Percentiles rank a stretch among this genome's conserved stretches.
phyloP scores from a whole-genome alignment of 2,329 filamentous ascomycete species.

The Fusarium sterilihyphosum region DNA sequence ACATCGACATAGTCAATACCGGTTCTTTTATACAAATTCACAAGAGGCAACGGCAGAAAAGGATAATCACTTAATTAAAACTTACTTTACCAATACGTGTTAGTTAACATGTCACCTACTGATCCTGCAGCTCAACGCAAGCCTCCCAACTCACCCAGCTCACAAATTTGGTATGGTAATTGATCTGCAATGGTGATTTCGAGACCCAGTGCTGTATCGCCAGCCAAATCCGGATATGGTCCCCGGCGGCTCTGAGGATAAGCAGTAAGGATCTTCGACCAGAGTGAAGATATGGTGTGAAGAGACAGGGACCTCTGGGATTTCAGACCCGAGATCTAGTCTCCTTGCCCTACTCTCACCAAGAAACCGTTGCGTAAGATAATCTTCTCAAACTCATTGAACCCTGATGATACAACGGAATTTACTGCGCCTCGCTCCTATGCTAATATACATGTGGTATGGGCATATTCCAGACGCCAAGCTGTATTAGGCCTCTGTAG shows the following conservation, averaged over 20 bases:
- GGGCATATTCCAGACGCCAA: background rate
- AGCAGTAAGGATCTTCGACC: too few relatives aligned
- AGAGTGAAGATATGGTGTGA: too few relatives aligned
- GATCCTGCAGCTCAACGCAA: background rate
- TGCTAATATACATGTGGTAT: fast-evolving
- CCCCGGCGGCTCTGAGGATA: too few relatives aligned
- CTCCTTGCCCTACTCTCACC: too few relatives aligned
- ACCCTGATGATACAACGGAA: fast-evolving
- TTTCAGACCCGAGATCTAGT: too few relatives aligned
- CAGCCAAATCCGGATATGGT: too few relatives aligned
- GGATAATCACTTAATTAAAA: background rate
- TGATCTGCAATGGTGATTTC: too few relatives aligned
- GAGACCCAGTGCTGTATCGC: too few relatives aligned
- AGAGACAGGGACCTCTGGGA: too few relatives aligned
- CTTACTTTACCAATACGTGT: background rate
- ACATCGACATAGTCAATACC: background rate
- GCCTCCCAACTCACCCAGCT: background rate
- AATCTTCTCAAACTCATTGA: background rate
- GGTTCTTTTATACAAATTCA: background rate
- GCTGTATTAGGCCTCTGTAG: background rate
- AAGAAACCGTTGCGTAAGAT: too few relatives aligned
- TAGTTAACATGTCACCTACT: background rate
- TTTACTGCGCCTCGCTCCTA: background rate
- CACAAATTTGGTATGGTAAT: background rate
- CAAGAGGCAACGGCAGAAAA: background rate